These are phyloP conservation scores for Russula compacta DNA, from an alignment of 768 basidiomycete genomes.

Conservation along the genomic window DNA sequence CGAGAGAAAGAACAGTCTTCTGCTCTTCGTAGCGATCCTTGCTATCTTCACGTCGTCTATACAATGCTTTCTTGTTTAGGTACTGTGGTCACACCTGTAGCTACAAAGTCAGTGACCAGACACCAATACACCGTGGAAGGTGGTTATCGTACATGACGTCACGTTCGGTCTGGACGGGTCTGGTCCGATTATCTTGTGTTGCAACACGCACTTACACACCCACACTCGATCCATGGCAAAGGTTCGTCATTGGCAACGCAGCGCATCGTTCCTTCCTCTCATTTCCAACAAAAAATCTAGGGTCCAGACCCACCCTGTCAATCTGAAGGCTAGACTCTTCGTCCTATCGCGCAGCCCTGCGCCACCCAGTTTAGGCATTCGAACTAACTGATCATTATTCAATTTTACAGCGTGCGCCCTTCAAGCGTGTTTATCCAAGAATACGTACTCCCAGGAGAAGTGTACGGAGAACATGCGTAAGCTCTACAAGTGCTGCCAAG, in stretches of 20 bases:
- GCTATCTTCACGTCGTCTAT: not conserved
- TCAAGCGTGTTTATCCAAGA: constrained; percentile 51
- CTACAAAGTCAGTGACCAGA: too few species aligned
- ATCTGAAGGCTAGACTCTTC: constrained; percentile 15
- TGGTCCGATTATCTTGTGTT: not conserved
- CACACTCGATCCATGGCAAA: not conserved
- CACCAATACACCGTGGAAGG: too few species aligned
- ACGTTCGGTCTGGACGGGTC: not conserved
- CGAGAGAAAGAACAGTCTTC: not conserved
- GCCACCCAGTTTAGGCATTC: not conserved
- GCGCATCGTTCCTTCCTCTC: not conserved
- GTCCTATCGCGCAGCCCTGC: not conserved
- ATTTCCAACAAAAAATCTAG: not conserved
- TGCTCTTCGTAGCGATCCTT: not conserved
- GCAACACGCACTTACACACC: too few species aligned
- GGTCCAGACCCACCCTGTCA: constrained; percentile 14
- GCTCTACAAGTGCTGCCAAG: constrained; percentile 54
- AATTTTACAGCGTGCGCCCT: constrained; percentile 46
- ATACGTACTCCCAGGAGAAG: constrained; percentile 56
- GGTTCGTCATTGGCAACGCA: not conserved
- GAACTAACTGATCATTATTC: not conserved
- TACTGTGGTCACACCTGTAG: too few species aligned
- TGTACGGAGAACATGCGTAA: constrained; percentile 43
- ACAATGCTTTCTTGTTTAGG: not conserved
- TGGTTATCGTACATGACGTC: not conserved